Percentiles rank a stretch among this genome's conserved stretches.
Evolutionary conservation across 2,329 filamentous ascomycete species (phyloP).

Genomic region (Leptographium galeiforme): DNA sequence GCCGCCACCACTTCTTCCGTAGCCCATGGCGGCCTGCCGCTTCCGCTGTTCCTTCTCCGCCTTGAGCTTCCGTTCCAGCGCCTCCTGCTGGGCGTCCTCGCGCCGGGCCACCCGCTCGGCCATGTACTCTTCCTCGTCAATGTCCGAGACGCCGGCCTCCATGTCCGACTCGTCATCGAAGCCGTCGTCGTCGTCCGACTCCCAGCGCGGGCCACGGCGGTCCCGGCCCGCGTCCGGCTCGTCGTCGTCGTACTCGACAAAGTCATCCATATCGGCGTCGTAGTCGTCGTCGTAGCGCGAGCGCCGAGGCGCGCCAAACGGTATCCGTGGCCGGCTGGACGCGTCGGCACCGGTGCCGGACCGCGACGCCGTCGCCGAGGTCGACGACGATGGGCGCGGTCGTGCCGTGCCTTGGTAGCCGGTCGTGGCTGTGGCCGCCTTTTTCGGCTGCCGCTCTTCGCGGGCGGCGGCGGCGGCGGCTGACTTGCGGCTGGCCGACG

Average conservation of each 20-base stretch:
- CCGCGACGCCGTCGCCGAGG: slow-evolving; percentile 15
- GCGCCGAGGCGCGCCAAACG: slow-evolving; percentile 11
- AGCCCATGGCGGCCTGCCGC: slow-evolving; percentile 12
- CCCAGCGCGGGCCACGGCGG: neutral
- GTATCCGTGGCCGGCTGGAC: slow-evolving; percentile 3
- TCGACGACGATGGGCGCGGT: slow-evolving; percentile 32
- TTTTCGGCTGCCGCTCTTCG: slow-evolving; percentile 46
- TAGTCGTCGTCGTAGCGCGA: slow-evolving; percentile 48
- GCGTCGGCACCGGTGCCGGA: neutral
- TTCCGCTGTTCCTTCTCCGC: slow-evolving; percentile 47
- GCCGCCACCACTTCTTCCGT: neutral
- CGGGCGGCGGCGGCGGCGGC: slow-evolving; percentile 29
- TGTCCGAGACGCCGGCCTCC: slow-evolving; percentile 62
- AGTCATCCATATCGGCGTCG: slow-evolving; percentile 45
- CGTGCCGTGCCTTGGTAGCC: slow-evolving; percentile 53
- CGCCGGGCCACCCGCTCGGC: slow-evolving; percentile 49
- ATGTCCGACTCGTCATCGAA: slow-evolving; percentile 59
- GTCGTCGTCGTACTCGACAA: slow-evolving; percentile 48
- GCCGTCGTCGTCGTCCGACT: slow-evolving; percentile 19
- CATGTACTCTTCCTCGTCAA: slow-evolving; percentile 55
- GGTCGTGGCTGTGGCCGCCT: slow-evolving; percentile 46
- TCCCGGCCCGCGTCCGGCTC: slow-evolving; percentile 25
- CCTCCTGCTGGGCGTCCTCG: slow-evolving; percentile 54
- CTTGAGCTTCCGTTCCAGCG: slow-evolving; percentile 47
- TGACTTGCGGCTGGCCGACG: slow-evolving; percentile 12